phyloP scores from a whole-genome alignment of 768 basidiomycete species.

The Cystofilobasidium macerans region DNA sequence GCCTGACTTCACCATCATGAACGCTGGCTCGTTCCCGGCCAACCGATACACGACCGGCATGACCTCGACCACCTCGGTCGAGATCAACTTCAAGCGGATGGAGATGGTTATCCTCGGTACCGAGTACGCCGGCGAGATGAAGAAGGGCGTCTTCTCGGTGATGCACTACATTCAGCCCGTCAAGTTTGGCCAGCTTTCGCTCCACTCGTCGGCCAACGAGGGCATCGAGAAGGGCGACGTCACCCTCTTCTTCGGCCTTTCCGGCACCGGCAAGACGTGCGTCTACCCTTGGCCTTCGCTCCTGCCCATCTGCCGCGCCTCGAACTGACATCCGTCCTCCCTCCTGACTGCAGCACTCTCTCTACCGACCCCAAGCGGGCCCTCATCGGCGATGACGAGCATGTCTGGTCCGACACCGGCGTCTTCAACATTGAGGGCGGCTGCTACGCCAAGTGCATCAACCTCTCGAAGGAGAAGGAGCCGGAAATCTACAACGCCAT shows the following conservation, averaged over 20 bases:
- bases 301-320: no score
- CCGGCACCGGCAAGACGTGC: conserved; percentile 89
- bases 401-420: conserved; percentile 97
- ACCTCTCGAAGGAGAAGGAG: conserved; percentile 64
- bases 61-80: conserved; percentile 96
- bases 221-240: conserved; percentile 80
- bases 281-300: conserved; percentile 16
- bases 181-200: conserved; percentile 93
- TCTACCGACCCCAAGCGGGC: conserved; percentile 89
- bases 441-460: conserved; percentile 97
- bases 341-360: conserved; percentile 49
- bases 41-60: conserved; percentile 99
- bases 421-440: conserved; percentile 99
- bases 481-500: conserved; percentile 96
- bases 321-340: background rate
- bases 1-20: conserved; percentile 99
- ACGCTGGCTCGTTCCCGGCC: conserved; percentile 98
- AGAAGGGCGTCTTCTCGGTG: conserved; percentile 99
- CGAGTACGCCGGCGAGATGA: conserved; percentile 93
- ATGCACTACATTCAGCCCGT: conserved; percentile 99
- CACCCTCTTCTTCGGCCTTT: conserved; percentile 96
- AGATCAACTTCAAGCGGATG: conserved; percentile 99
- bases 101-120: conserved; percentile 96
- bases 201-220: conserved; percentile 96
- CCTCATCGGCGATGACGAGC: conserved; percentile 97